These are phyloP conservation scores for Tritrichomonas foetus DNA, from an alignment of 208 protist genomes.

Conservation along the genomic window DNA sequence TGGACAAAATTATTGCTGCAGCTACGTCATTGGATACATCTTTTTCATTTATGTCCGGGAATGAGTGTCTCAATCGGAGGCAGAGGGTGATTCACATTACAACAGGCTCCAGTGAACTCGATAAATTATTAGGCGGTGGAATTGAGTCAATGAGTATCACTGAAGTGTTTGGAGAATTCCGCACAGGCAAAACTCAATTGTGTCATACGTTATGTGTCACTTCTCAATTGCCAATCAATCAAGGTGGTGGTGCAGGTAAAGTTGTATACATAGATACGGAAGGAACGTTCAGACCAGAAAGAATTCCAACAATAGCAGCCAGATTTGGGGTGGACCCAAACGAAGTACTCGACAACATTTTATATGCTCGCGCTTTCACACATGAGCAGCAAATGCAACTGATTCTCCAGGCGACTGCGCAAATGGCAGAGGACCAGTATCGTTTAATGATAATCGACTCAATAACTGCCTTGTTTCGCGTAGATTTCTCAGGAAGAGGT, in stretches of 20 bases:
- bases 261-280: constrained; percentile 95
- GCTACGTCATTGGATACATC: constrained; percentile 60
- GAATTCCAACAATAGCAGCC: constrained; percentile 83
- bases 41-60: constrained; percentile 76
- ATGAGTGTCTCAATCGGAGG: constrained; percentile 50
- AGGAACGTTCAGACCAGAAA: constrained; percentile 89
- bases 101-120: constrained; percentile 79
- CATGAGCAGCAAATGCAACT: constrained; percentile 59
- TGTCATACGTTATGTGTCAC: constrained; percentile 94
- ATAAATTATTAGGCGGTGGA: constrained; percentile 84
- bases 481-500: constrained; percentile 55
- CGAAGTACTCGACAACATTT: constrained; percentile 88
- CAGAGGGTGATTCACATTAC: constrained; percentile 68
- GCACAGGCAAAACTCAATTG: constrained; percentile 95
- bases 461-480: constrained; percentile 93
- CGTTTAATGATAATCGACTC: constrained; percentile 90
- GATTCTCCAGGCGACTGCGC: constrained; percentile 60
- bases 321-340: constrained; percentile 80
- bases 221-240: constrained; percentile 76
- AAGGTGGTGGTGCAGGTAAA: constrained; percentile 75
- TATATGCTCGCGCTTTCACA: constrained; percentile 87
- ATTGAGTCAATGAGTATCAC: constrained; percentile 82
- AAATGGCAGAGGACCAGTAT: constrained; percentile 61
- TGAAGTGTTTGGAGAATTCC: constrained; percentile 73
- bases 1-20: constrained; percentile 89